These are phyloP conservation scores for Pseudohyphozyma bogoriensis DNA, from an alignment of 768 basidiomycete genomes.

Conservation along the genomic window DNA sequence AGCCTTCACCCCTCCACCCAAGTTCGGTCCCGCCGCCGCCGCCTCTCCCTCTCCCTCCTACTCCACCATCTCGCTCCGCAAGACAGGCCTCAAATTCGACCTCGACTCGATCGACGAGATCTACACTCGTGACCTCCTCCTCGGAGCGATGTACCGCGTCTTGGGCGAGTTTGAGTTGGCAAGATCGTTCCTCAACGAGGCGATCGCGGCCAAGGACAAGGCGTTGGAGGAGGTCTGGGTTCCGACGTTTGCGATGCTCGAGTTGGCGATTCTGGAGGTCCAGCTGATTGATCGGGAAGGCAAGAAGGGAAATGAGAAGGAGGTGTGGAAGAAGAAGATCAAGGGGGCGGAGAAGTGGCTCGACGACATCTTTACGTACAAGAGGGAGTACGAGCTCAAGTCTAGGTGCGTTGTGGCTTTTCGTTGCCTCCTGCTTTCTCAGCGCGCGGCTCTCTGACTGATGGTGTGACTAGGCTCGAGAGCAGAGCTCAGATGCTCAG, in stretches of 20 bases:
- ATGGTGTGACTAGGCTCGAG: background rate
- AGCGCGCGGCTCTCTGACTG: background rate
- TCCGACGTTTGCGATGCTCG: slow-evolving; percentile 10
- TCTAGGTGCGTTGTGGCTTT: slow-evolving; percentile 1
- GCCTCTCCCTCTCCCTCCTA: background rate
- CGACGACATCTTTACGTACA: background rate
- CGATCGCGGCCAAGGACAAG: background rate
- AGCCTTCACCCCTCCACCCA: slow-evolving; percentile 10
- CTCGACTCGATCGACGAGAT: slow-evolving; percentile 26
- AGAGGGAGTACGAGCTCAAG: slow-evolving; percentile 17
- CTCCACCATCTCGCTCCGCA: background rate
- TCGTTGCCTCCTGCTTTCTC: background rate
- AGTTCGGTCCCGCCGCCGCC: background rate
- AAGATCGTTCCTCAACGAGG: background rate
- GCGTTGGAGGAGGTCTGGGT: slow-evolving; percentile 18
- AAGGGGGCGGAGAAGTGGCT: slow-evolving; percentile 4
- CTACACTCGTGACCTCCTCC: slow-evolving; percentile 23
- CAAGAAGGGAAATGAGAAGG: too few species aligned
- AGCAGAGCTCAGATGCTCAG: background rate
- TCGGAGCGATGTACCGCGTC: slow-evolving; percentile 18
- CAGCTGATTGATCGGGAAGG: too few species aligned
- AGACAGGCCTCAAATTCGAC: slow-evolving; percentile 10
- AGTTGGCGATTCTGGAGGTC: background rate
- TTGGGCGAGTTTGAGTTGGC: slow-evolving; percentile 2
- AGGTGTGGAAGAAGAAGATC: background rate